Base-by-base conservation (phyloP, 2,329 filamentous ascomycete genomes). In the Monilinia fructicola region DNA sequence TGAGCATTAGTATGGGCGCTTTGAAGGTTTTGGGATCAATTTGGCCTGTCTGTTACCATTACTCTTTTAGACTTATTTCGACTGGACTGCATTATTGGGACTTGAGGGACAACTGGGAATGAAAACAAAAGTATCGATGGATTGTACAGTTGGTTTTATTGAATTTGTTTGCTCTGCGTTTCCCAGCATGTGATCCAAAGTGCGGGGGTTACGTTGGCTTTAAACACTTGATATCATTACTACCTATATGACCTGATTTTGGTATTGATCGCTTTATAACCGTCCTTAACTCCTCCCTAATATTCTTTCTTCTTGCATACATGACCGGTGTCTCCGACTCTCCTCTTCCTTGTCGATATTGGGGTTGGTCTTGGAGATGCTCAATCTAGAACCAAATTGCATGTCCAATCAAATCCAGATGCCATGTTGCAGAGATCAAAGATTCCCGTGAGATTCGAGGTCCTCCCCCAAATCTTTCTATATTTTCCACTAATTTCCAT, bases 231-330 rank as follows among this genome's bases (percentile, higher is more conserved):
- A 42, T 65, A 60, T 53, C 54, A 65, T 65, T 65, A 65, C 54
- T 65, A 48, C 54, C 40, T 60, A 60, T 44, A 48, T 65, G 55
- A 40, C 54, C 63, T 38, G 42, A 60, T 65, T 23, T 52, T 52
- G 54, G 46, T 65, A 65, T 60, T 65, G 54, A 54, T 65, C 63
- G 54, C 54, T 50, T n/a, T 52, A 46, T 59, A 59, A 65, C 50
- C 61, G 54, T 59, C 63, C 44, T 48, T 38, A 65, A 65, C 54
- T 48, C 54, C 63, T 50, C 28, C 46, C 3, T 31, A 42, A 50
- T 59, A 52, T 61, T 52, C 31, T 61, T 53, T 60, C 28, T 60
- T 60, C 28, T 50, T 23, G 44, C 31, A 50, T 50, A 21, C n/a
- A 60, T 50, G 35, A 38, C 28, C 35, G 44, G 46, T 14, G 44